A percentile compares a stretch with the other conserved stretches of the same genome.
These are phyloP conservation scores for Fusarium newnesense DNA, from an alignment of 2,329 filamentous ascomycete genomes.

Conservation along the genomic window DNA sequence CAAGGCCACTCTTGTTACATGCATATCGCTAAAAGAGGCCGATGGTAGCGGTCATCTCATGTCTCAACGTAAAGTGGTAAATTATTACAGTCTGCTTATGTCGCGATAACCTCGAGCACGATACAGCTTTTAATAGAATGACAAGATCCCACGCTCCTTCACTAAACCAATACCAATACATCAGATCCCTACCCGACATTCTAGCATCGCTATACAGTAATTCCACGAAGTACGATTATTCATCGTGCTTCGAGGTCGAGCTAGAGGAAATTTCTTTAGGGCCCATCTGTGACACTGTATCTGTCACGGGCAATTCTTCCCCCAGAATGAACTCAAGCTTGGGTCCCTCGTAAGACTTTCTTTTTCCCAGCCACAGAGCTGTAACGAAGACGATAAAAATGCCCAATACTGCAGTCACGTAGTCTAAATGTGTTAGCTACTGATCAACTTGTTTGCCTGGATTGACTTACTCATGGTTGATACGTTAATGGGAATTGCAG, in stretches of 20 bases:
- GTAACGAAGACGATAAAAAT: constrained; percentile 44
- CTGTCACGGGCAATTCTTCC: constrained; percentile 27
- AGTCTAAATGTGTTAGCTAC: constrained; percentile 41
- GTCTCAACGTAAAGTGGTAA: not conserved
- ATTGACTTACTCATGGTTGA: constrained; percentile 37
- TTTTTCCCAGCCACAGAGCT: constrained; percentile 30
- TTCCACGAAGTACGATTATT: not conserved
- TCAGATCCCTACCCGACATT: not conserved
- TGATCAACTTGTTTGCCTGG: rapidly evolving
- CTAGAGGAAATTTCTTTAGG: constrained; percentile 10
- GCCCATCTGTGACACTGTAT: not conserved
- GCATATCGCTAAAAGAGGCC: no score
- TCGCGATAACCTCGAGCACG: not conserved
- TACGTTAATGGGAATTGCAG: constrained; percentile 31
- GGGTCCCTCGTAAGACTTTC: constrained; percentile 31
- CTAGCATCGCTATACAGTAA: not conserved
- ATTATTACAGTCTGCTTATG: not conserved
- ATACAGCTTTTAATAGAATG: not conserved
- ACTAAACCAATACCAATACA: not conserved
- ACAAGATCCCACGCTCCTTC: not conserved
- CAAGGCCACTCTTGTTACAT: not conserved
- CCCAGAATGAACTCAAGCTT: constrained; percentile 36
- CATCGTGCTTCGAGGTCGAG: constrained; percentile 18
- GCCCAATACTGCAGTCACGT: constrained; percentile 49
- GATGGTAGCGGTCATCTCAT: rapidly evolving